Percentiles rank a stretch among this genome's conserved stretches.
These are phyloP conservation scores for Hanseniaspora sp. DNA, from an alignment of 1,139 yeast genomes.

Conservation along the genomic window DNA sequence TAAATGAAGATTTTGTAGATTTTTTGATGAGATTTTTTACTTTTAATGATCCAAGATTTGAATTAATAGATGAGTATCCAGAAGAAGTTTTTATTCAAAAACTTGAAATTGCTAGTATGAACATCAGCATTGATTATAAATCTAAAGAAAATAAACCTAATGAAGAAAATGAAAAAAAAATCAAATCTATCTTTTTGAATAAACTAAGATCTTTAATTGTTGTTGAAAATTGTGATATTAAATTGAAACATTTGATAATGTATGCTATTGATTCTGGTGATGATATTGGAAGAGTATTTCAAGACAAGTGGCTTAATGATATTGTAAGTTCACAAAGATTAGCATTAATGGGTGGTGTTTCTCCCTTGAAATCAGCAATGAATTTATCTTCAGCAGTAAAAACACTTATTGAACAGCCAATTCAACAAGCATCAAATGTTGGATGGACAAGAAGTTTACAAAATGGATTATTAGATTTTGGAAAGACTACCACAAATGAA, in stretches of 20 bases:
- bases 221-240: conserved; percentile 71
- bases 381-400: conserved; percentile 70
- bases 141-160: conserved; percentile 72
- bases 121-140: conserved; percentile 72
- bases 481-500: conserved; percentile 72
- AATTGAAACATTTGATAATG: conserved; percentile 48
- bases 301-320: conserved; percentile 75
- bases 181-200: conserved; percentile 27
- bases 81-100: conserved; percentile 62
- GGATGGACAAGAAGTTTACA: conserved; percentile 58
- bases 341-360: conserved; percentile 71
- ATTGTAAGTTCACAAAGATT: conserved; percentile 66
- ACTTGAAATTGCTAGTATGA: conserved; percentile 51
- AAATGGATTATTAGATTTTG: conserved; percentile 67
- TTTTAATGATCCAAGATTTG: conserved; percentile 63
- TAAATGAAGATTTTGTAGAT: conserved; percentile 89
- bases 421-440: conserved; percentile 68
- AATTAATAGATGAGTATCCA: conserved; percentile 41
- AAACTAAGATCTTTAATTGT: conserved; percentile 83
- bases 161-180: conserved; percentile 74
- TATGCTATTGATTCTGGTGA: conserved; percentile 72
- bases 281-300: conserved; percentile 44
- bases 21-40: conserved; percentile 69
- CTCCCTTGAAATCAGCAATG: conserved; percentile 68
- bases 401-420: conserved; percentile 62